Conservation (phyloP, 192 early-diverging fungal species). For the Rhizophagus sp. region DNA sequence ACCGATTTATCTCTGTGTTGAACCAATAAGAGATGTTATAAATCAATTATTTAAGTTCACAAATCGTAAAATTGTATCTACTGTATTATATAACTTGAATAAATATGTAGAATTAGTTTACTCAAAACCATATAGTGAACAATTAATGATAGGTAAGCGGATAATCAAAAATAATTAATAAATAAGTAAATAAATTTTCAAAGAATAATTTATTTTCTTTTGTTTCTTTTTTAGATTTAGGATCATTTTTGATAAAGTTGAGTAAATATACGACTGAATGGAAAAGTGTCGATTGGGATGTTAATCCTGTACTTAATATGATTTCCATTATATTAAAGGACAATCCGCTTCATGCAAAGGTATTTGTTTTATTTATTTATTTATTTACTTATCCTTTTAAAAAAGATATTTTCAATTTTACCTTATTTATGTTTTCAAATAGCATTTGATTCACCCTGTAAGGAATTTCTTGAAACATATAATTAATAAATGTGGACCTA, state of each 20-base stretch:
- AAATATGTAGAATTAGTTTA: conserved; percentile 57
- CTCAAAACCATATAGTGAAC: conserved; percentile 46
- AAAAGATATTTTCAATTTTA: not conserved
- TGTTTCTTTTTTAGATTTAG: conserved; percentile 32
- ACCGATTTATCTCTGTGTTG: conserved; percentile 49
- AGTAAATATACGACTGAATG: conserved; percentile 48
- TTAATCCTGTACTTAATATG: conserved; percentile 47
- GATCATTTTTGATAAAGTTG: conserved; percentile 41
- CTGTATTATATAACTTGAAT: conserved; percentile 51
- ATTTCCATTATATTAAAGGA: conserved; percentile 42
- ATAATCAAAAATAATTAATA: too few relatives aligned
- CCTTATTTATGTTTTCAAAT: not conserved
- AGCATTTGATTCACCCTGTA: conserved; percentile 38
- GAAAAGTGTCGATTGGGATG: conserved; percentile 48
- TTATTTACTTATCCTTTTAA: not conserved
- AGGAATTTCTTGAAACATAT: conserved; percentile 40
- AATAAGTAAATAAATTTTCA: not conserved
- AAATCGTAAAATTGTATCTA: conserved; percentile 45
- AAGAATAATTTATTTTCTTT: not conserved
- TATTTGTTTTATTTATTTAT: not conserved
- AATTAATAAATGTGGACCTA: conserved; percentile 35
- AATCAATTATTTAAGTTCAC: conserved; percentile 41
- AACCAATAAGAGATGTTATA: conserved; percentile 59
- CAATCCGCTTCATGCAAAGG: conserved; percentile 39
- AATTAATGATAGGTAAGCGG: conserved; percentile 41